phyloP scores from a whole-genome alignment of 768 basidiomycete genomes.

The Trametes elegans region DNA sequence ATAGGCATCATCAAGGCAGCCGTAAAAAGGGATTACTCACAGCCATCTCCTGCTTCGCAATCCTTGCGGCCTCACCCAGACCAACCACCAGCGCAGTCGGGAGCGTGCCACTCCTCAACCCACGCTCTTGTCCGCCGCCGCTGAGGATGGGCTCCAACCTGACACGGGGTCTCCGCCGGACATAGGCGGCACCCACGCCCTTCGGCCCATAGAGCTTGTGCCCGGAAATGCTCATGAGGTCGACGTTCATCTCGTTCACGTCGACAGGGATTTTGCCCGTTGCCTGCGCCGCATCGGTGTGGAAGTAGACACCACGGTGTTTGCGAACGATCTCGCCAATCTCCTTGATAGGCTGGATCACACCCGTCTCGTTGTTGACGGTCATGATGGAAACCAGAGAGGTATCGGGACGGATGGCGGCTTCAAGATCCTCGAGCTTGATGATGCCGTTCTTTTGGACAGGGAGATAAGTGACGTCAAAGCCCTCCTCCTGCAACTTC shows the following conservation, averaged over 20 bases:
- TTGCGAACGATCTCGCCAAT: slow-evolving; percentile 86
- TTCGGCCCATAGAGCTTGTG: slow-evolving; percentile 99
- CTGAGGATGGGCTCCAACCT: slow-evolving; percentile 91
- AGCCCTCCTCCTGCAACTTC: slow-evolving; percentile 93
- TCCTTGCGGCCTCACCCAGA: slow-evolving; percentile 89
- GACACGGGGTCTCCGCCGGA: slow-evolving; percentile 88
- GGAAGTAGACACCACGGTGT: slow-evolving; percentile 89
- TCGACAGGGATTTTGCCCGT: slow-evolving; percentile 88
- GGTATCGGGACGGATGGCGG: slow-evolving; percentile 88
- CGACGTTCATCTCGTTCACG: slow-evolving; percentile 94
- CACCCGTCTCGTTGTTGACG: slow-evolving; percentile 99
- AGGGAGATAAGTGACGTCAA: slow-evolving; percentile 97
- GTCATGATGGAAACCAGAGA: slow-evolving; percentile 97
- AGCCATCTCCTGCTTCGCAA: slow-evolving; percentile 89
- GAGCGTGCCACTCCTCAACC: slow-evolving; percentile 91
- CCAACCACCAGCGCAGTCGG: slow-evolving; percentile 88
- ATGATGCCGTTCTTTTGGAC: slow-evolving; percentile 86
- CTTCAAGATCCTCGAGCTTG: slow-evolving; percentile 74
- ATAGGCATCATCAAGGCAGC: slow-evolving; percentile 32
- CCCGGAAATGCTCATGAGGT: slow-evolving; percentile 93
- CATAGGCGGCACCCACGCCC: slow-evolving; percentile 92
- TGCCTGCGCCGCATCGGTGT: slow-evolving; percentile 97
- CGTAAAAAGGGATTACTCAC: slow-evolving; percentile 52
- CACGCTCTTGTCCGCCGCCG: slow-evolving; percentile 97
- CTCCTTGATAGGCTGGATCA: slow-evolving; percentile 95